Conservation (phyloP, 768 basidiomycete genomes). For the Dentipellis fragilis region DNA sequence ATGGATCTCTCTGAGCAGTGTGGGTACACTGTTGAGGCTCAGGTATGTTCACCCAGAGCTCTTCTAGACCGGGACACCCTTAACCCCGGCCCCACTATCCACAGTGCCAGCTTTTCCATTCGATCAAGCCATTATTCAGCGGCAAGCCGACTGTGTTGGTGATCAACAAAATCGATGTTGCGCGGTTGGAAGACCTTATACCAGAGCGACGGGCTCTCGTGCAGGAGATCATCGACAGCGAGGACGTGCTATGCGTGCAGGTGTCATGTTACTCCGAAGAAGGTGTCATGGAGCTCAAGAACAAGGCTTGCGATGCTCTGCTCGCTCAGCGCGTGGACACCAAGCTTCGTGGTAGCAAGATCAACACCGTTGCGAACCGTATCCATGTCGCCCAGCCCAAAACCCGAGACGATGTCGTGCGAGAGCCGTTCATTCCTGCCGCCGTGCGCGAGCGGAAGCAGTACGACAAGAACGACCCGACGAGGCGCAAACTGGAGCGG, state of each 20-base stretch:
- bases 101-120: slow-evolving; percentile 97
- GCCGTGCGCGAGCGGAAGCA: slow-evolving; percentile 63
- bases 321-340: slow-evolving; percentile 90
- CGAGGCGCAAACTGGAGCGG: slow-evolving; percentile 59
- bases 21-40: slow-evolving; percentile 93
- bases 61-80: background rate
- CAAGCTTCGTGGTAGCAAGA: slow-evolving; percentile 90
- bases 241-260: slow-evolving; percentile 67
- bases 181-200: slow-evolving; percentile 74
- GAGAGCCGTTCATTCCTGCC: slow-evolving; percentile 87
- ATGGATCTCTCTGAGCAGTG: slow-evolving; percentile 99
- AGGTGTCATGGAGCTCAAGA: slow-evolving; percentile 95
- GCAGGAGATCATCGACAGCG: slow-evolving; percentile 73
- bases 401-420: slow-evolving; percentile 79
- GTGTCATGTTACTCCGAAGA: slow-evolving; percentile 95
- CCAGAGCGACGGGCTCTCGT: slow-evolving; percentile 71
- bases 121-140: slow-evolving; percentile 94
- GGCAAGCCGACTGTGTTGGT: slow-evolving; percentile 92
- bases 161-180: slow-evolving; percentile 97
- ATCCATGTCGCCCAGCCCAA: slow-evolving; percentile 93
- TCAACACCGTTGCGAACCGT: slow-evolving; percentile 87
- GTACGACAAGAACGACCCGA: slow-evolving; percentile 81
- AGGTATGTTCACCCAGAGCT: slow-evolving; percentile 38
- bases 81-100: slow-evolving; percentile 1
- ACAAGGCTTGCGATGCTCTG: slow-evolving; percentile 89